Conservation (phyloP, 2,329 filamentous ascomycete genomes). For the Paecilomyces sp. region DNA sequence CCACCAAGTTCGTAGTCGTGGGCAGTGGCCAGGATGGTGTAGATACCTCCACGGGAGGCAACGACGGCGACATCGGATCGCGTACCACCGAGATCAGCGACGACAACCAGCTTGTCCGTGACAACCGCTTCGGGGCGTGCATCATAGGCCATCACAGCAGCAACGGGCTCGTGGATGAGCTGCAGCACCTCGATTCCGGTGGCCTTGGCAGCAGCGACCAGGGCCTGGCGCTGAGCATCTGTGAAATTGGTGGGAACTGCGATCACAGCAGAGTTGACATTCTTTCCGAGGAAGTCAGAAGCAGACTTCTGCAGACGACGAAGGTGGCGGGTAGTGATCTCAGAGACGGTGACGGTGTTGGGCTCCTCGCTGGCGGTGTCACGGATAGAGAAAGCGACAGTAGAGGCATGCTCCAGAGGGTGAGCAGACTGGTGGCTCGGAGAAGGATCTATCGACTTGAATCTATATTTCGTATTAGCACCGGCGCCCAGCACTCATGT, state of each 20-base stretch:
- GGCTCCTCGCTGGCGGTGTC: slow-evolving; percentile 61
- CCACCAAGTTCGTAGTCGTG: slow-evolving; percentile 96
- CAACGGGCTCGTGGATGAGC: slow-evolving; percentile 84
- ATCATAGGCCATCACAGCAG: slow-evolving; percentile 85
- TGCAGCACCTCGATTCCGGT: slow-evolving; percentile 86
- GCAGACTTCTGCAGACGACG: slow-evolving; percentile 75
- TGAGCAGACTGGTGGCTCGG: slow-evolving; percentile 91
- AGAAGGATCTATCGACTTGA: slow-evolving; percentile 93
- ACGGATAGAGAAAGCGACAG: slow-evolving; percentile 74
- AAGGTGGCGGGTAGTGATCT: slow-evolving; percentile 78
- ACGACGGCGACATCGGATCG: slow-evolving; percentile 87
- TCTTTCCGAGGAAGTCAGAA: slow-evolving; percentile 85
- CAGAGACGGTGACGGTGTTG: slow-evolving; percentile 68
- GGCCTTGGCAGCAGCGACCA: slow-evolving; percentile 68
- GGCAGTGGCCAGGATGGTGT: slow-evolving; percentile 84
- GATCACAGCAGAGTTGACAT: slow-evolving; percentile 89
- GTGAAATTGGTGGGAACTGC: slow-evolving; percentile 90
- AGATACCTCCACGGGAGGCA: slow-evolving; percentile 88
- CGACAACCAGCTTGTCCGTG: slow-evolving; percentile 81
- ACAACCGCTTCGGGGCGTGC: slow-evolving; percentile 67
- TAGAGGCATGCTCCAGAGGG: slow-evolving; percentile 65
- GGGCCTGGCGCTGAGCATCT: slow-evolving; percentile 75
- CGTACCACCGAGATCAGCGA: slow-evolving; percentile 88
- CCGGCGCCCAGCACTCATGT: background rate
- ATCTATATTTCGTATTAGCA: slow-evolving; percentile 39